Conservation (phyloP, 2,329 filamentous ascomycete genomes). For the Clathrospora elynae region DNA sequence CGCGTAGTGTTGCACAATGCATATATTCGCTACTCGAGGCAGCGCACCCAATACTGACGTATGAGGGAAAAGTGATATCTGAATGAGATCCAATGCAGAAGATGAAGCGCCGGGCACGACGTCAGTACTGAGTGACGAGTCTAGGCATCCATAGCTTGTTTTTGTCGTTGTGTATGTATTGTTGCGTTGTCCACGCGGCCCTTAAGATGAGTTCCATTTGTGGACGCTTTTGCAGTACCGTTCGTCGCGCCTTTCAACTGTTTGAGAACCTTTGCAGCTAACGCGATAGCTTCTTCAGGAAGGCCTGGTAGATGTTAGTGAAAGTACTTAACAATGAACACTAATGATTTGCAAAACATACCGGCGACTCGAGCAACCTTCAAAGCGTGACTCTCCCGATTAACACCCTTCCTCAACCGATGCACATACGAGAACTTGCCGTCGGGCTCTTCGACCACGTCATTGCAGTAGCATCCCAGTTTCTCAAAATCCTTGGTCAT, state of each 20-base stretch:
- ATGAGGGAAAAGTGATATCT: no score
- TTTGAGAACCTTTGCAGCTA: constrained; percentile 66
- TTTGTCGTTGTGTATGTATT: neutral
- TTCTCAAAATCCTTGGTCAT: constrained; percentile 65
- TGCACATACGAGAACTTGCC: constrained; percentile 82
- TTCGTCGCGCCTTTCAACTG: constrained; percentile 21
- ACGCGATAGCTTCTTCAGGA: constrained; percentile 70
- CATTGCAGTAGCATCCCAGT: constrained; percentile 83
- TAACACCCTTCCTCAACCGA: constrained; percentile 78
- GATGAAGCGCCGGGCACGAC: no score
- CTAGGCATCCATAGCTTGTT: no score
- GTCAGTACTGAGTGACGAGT: no score
- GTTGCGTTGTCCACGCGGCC: neutral
- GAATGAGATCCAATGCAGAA: no score
- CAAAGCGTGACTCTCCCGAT: constrained; percentile 84
- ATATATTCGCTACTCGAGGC: no score
- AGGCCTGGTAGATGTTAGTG: constrained; percentile 56
- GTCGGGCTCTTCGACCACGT: constrained; percentile 73
- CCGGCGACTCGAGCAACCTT: constrained; percentile 90
- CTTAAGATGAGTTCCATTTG: neutral
- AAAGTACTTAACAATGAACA: neutral
- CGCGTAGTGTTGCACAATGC: no score
- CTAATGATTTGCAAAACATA: constrained; percentile 15
- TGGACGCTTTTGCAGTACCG: neutral
- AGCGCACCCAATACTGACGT: no score